Evolutionary conservation across 2,329 filamentous ascomycete genomes (phyloP).

Genomic region (Alternaria solani): DNA sequence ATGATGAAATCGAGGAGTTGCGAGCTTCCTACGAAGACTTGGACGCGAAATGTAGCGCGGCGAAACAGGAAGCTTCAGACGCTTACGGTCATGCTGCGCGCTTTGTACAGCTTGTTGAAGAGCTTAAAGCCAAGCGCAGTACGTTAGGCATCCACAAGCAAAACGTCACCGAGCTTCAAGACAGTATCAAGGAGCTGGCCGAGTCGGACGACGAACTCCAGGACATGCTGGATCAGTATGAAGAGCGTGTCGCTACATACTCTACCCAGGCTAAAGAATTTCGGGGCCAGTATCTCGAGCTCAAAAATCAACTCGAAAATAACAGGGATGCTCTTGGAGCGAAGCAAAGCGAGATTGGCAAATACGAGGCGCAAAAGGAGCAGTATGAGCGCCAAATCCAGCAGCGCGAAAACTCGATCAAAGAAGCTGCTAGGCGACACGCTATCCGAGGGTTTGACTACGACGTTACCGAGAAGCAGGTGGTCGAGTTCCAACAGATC

Average conservation of each 20-base stretch:
- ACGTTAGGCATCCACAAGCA: slow-evolving; percentile 74
- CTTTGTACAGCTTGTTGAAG: slow-evolving; percentile 76
- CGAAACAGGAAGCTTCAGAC: slow-evolving; percentile 63
- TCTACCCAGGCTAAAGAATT: slow-evolving; percentile 69
- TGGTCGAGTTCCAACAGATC: slow-evolving; percentile 78
- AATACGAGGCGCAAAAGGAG: slow-evolving; percentile 83
- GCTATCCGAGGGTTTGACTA: slow-evolving; percentile 85
- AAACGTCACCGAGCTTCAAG: slow-evolving; percentile 73
- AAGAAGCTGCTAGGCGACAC: slow-evolving; percentile 77
- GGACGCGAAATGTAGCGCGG: slow-evolving; percentile 44
- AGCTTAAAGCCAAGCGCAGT: slow-evolving; percentile 78
- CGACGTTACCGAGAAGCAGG: slow-evolving; percentile 75
- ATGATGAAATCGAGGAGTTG: slow-evolving; percentile 68
- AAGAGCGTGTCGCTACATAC: slow-evolving; percentile 74
- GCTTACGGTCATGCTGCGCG: slow-evolving; percentile 77
- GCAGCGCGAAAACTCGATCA: slow-evolving; percentile 75
- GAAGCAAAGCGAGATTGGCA: slow-evolving; percentile 73
- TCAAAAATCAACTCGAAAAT: slow-evolving; percentile 62
- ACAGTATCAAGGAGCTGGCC: slow-evolving; percentile 76
- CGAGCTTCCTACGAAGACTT: slow-evolving; percentile 37
- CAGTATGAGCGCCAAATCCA: slow-evolving; percentile 83
- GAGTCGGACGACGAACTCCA: slow-evolving; percentile 81
- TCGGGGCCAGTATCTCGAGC: slow-evolving; percentile 69
- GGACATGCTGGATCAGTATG: slow-evolving; percentile 76
- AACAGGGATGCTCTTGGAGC: slow-evolving; percentile 53